These are phyloP conservation scores for Gnaphalium uliginosum DNA, from an alignment of 129 eudicot genomes.

Conservation along the genomic window DNA sequence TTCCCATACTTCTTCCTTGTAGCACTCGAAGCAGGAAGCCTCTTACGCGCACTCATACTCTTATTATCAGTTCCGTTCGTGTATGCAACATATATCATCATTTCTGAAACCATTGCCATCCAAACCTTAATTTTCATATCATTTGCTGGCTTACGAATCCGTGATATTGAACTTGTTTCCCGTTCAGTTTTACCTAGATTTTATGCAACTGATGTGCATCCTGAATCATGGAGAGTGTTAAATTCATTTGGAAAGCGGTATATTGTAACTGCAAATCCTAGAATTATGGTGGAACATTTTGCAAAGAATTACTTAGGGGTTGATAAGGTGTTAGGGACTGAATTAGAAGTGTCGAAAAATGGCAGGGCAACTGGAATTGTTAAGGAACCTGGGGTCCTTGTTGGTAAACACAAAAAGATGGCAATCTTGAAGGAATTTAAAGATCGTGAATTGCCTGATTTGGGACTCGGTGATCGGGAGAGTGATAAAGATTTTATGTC, in stretches of 20 bases:
- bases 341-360: conserved; percentile 52
- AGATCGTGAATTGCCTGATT: conserved; percentile 56
- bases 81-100: too few relatives aligned
- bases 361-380: conserved; percentile 84
- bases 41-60: too few relatives aligned
- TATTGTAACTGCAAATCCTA: conserved; percentile 72
- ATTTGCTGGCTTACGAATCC: conserved; percentile 52
- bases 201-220: conserved; percentile 70
- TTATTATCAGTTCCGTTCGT: too few relatives aligned
- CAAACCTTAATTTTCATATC: conserved; percentile 26
- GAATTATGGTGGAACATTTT: conserved; percentile 78
- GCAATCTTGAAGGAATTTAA: conserved; percentile 54
- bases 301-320: conserved; percentile 62
- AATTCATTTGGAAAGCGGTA: conserved; percentile 72
- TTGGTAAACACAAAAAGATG: conserved; percentile 51
- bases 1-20: too few relatives aligned
- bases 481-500: conserved; percentile 89
- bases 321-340: conserved; percentile 83
- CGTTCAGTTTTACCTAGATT: conserved; percentile 80
- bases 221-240: conserved; percentile 73
- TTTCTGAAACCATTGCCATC: too few relatives aligned
- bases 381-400: conserved; percentile 62
- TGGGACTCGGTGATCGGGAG: conserved; percentile 76
- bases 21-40: too few relatives aligned
- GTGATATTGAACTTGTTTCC: conserved; percentile 64